Conservation (phyloP, 257 asterid species). For the Primulina tabacum region DNA sequence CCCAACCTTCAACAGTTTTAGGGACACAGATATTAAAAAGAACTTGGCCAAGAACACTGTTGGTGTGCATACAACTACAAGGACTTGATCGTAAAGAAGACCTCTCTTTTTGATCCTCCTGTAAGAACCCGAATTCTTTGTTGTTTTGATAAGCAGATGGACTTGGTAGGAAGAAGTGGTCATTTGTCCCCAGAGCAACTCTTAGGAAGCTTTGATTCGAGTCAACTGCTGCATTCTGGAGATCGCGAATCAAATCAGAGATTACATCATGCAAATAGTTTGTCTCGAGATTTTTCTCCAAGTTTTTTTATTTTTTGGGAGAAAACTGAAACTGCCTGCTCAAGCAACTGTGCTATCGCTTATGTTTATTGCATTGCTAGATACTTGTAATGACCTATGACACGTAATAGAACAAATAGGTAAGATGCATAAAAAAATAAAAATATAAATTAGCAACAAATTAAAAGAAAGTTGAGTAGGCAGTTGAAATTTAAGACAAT, state of each 20-base stretch:
- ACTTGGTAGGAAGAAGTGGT: constrained; percentile 81
- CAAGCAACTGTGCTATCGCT: constrained; percentile 59
- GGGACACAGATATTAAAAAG: constrained; percentile 89
- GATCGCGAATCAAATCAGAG: constrained; percentile 73
- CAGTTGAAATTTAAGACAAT: neutral
- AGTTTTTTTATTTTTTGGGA: constrained; percentile 53
- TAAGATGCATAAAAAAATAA: neutral
- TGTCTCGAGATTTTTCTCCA: constrained; percentile 50
- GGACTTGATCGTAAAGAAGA: constrained; percentile 46
- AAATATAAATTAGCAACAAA: constrained; percentile 1
- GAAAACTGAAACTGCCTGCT: constrained; percentile 57
- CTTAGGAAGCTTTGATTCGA: constrained; percentile 79
- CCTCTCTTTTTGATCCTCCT: constrained; percentile 52
- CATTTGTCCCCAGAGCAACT: constrained; percentile 72
- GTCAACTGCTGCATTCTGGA: constrained; percentile 83
- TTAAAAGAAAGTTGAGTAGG: neutral
- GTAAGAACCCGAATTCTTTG: constrained; percentile 37
- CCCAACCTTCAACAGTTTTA: constrained; percentile 88
- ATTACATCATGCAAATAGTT: constrained; percentile 49
- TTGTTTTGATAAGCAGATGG: constrained; percentile 44
- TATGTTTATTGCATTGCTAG: constrained; percentile 46
- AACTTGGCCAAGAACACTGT: constrained; percentile 74
- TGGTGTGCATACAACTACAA: constrained; percentile 54
- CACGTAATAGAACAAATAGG: neutral
- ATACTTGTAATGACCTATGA: constrained; percentile 55